Evolutionary conservation across 257 asterid genomes (phyloP), one percentile per base, ranked within the genome.

Genomic region (Solanum etuberosum): DNA sequence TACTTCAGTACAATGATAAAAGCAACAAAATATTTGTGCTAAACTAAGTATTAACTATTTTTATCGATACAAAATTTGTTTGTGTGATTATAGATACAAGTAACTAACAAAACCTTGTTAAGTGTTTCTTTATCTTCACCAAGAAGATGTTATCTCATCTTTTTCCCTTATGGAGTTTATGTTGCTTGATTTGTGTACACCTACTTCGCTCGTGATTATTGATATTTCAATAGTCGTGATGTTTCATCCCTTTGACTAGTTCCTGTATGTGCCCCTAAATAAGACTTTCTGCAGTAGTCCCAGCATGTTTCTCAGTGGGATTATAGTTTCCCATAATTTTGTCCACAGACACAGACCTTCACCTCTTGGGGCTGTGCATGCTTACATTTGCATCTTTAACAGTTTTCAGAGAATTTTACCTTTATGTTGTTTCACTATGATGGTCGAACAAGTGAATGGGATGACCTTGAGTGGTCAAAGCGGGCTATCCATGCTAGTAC

Each of bases 391-490:
- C 70, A 85, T 85, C 83, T 83, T 86, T 87, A 76, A 86, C 98
- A 96, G 99, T 90, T 96, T 93, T 92, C 98, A 87, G 97, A 96
- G 81, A 95, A 94, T 92, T 96, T 96, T 89, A 91, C 94, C 77
- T 90, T 95, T 87, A 65, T 96, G 90, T 76, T 96, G 86, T 96
- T 96, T 89, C 98, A 96, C 96, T 96, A 95, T 90, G 99, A 96
- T 90, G 96, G 95, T 80, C 96, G 94, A 72, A 91, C 97, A 83
- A 95, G 92, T 80, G 98, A 95, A 91, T 95, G 99, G 99, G 97
- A 95, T 74, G 96, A 95, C 81, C 93, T 93, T 78, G 98, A 95
- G 94, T 96, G 98, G 98, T 96, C 99, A 27, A 93, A 93, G 92
- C 90, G 88, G 38, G 98, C 98, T 84, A 95, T 96, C 89, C 98